phyloP scores from a whole-genome alignment of 768 basidiomycete species.

The Tricholoma furcatifolium region DNA sequence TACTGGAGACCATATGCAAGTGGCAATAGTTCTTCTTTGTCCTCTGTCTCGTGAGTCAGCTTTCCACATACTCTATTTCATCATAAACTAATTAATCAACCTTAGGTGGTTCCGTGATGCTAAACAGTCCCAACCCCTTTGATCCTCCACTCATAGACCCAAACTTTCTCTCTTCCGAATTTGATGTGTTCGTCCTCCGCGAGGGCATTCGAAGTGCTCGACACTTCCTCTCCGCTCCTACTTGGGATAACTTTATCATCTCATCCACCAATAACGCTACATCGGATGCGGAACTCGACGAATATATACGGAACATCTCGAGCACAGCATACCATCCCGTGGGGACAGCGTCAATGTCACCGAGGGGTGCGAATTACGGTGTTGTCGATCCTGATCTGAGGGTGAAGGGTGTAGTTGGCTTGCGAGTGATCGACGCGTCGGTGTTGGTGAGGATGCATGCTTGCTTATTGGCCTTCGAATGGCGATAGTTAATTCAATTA shows the following conservation, averaged over 20 bases:
- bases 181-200: slow-evolving; percentile 22
- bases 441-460: slow-evolving; percentile 13
- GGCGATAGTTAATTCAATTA: background rate
- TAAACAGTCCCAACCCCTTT: slow-evolving; percentile 40
- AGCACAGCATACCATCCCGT: too few relatives aligned
- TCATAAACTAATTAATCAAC: background rate
- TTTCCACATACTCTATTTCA: background rate
- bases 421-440: slow-evolving; percentile 37
- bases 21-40: background rate
- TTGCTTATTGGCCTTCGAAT: background rate
- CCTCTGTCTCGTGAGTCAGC: slow-evolving; percentile 19
- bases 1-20: background rate
- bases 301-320: too few relatives aligned
- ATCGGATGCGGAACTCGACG: too few relatives aligned
- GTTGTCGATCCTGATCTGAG: slow-evolving; percentile 23
- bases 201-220: slow-evolving; percentile 19
- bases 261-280: too few relatives aligned
- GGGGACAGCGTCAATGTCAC: too few relatives aligned
- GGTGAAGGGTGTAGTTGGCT: slow-evolving; percentile 31
- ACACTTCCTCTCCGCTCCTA: slow-evolving; percentile 14
- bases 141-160: slow-evolving; percentile 41
- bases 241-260: too few relatives aligned
- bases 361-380: background rate
- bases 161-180: slow-evolving; percentile 19
- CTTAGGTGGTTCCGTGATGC: slow-evolving; percentile 20